These are phyloP conservation scores for Codiaeum variegatum DNA, from an alignment of 441 rosid species.

Conservation along the genomic window DNA sequence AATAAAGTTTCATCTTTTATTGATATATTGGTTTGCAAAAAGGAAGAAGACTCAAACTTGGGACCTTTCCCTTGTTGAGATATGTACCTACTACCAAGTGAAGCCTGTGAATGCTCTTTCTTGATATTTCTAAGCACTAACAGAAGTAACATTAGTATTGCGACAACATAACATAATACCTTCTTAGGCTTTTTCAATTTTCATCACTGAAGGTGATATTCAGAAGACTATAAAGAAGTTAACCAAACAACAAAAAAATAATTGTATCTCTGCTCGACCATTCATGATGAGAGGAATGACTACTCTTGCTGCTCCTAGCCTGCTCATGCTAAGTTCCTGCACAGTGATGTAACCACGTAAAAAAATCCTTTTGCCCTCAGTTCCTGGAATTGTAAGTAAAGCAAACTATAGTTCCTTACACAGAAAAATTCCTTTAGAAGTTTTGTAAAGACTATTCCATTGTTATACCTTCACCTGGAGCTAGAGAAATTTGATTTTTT, in stretches of 20 bases:
- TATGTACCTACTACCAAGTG: no score
- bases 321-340: conserved; percentile 64
- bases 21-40: background rate
- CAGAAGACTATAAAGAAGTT: no score
- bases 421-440: background rate
- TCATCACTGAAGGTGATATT: background rate
- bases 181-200: background rate
- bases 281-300: conserved; percentile 47
- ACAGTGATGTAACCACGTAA: conserved; percentile 10
- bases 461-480: conserved; percentile 82
- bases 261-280: conserved; percentile 37
- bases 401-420: background rate
- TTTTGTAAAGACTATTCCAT: background rate
- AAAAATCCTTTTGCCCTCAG: background rate
- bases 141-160: background rate
- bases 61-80: no score
- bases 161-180: no score
- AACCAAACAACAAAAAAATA: no score
- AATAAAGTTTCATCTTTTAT: background rate
- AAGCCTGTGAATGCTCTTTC: no score
- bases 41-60: no score
- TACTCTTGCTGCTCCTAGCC: conserved; percentile 51
- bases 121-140: no score
- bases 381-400: background rate
- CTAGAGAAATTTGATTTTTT: conserved; percentile 87